phyloP scores from a whole-genome alignment of 2,329 filamentous ascomycete genomes.

The Ophiostoma himal-ulmi region DNA sequence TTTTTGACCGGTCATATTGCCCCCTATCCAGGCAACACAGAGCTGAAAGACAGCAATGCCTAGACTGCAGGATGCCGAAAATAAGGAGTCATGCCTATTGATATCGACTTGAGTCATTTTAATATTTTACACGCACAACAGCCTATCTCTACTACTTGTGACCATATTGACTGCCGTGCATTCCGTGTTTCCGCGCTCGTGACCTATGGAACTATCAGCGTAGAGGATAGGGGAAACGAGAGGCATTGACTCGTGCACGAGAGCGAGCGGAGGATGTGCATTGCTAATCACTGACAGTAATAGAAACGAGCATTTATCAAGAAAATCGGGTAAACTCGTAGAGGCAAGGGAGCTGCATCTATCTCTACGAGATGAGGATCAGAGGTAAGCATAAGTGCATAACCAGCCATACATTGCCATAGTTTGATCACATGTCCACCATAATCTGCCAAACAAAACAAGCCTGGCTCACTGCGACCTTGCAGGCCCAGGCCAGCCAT shows the following conservation, averaged over 20 bases:
- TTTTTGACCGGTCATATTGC: background rate
- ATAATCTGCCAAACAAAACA: background rate
- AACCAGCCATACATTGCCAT: background rate
- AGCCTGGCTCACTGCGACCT: background rate
- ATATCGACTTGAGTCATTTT: background rate
- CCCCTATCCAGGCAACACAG: background rate
- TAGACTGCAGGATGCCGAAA: too few relatives aligned
- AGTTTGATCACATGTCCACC: background rate
- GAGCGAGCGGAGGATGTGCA: background rate
- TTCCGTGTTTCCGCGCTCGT: background rate
- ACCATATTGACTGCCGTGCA: background rate
- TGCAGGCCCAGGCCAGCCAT: background rate
- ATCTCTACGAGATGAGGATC: slow-evolving; percentile 1
- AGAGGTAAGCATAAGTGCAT: background rate
- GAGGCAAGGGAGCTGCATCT: background rate
- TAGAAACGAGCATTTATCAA: background rate
- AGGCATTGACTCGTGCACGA: background rate
- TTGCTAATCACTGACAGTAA: background rate
- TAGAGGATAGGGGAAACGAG: background rate
- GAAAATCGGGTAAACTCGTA: background rate
- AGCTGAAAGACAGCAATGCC: background rate
- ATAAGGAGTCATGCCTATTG: background rate
- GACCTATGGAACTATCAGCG: background rate
- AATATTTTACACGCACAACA: background rate
- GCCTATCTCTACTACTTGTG: background rate